phyloP scores from a whole-genome alignment of 352 stramenopile genomes.

The Phytophthora idaei region DNA sequence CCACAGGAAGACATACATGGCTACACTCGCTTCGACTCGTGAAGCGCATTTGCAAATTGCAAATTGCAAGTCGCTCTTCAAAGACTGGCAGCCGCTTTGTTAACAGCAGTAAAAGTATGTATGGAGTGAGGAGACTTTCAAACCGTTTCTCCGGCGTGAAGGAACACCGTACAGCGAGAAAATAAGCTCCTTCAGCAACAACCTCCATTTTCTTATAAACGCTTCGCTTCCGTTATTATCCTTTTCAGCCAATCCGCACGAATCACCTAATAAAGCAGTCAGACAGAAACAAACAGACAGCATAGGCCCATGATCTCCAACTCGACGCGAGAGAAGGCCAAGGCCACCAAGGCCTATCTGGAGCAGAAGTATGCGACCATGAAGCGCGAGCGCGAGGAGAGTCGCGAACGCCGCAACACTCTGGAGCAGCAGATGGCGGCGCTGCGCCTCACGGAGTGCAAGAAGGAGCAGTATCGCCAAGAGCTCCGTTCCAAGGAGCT shows the following conservation, averaged over 20 bases:
- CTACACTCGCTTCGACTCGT: background rate
- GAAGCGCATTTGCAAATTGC: background rate
- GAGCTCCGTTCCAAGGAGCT: slow-evolving; percentile 79
- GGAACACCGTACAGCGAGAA: background rate
- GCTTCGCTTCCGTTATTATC: background rate
- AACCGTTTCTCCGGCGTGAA: slow-evolving; percentile 2
- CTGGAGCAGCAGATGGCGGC: slow-evolving; percentile 87
- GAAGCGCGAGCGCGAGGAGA: slow-evolving; percentile 89
- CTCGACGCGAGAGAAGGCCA: slow-evolving; percentile 87
- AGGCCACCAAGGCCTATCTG: slow-evolving; percentile 87
- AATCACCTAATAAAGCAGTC: slow-evolving; percentile 1
- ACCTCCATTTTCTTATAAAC: background rate
- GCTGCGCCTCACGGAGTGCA: slow-evolving; percentile 74
- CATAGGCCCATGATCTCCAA: slow-evolving; percentile 67
- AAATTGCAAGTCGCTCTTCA: background rate
- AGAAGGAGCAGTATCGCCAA: slow-evolving; percentile 83
- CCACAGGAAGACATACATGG: background rate
- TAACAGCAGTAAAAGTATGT: background rate
- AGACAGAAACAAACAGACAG: slow-evolving; percentile 4
- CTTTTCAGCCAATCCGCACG: slow-evolving; percentile 12
- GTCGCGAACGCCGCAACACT: slow-evolving; percentile 71
- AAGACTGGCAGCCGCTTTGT: background rate
- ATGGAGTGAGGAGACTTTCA: slow-evolving; percentile 12
- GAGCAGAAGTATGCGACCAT: slow-evolving; percentile 91
- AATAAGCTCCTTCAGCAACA: background rate